These are phyloP conservation scores for Apophysomyces variabilis DNA, from an alignment of 371 early-diverging fungal species.

Conservation along the genomic window DNA sequence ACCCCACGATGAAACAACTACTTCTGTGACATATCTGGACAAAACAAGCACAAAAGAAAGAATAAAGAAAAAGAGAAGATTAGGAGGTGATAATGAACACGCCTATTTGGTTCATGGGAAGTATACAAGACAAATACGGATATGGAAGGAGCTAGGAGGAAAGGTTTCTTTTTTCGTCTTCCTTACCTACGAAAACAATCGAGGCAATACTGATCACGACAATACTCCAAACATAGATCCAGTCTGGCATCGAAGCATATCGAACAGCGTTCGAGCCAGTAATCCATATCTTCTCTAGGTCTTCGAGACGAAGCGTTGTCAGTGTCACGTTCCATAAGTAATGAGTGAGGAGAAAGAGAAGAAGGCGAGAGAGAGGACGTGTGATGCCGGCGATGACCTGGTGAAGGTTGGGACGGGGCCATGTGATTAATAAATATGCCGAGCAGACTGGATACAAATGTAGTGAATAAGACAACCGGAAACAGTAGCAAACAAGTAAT, in stretches of 20 bases:
- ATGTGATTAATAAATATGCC: constrained; percentile 23
- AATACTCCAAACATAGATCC: constrained; percentile 67
- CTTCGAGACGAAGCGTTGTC: constrained; percentile 1
- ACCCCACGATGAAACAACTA: constrained; percentile 73
- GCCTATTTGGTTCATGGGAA: too few relatives aligned
- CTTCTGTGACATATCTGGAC: constrained; percentile 65
- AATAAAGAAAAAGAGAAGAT: not conserved
- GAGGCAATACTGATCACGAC: constrained; percentile 70
- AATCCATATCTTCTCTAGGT: constrained; percentile 50
- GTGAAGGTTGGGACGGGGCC: constrained; percentile 13
- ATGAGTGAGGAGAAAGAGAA: constrained; percentile 10
- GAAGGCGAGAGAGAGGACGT: constrained; percentile 4
- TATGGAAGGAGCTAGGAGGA: not conserved
- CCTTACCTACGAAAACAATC: constrained; percentile 66
- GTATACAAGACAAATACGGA: too few relatives aligned
- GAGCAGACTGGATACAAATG: constrained; percentile 19
- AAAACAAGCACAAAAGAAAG: not conserved
- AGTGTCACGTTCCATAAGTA: constrained; percentile 28
- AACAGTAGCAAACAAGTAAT: constrained; percentile 20
- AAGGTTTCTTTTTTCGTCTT: not conserved
- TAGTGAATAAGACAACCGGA: constrained; percentile 21
- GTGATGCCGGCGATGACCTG: constrained; percentile 12
- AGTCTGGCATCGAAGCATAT: constrained; percentile 71
- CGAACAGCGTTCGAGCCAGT: constrained; percentile 66
- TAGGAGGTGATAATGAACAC: not conserved